Conservation (phyloP, 139 green algal species). For the Dunaliella sp. region DNA sequence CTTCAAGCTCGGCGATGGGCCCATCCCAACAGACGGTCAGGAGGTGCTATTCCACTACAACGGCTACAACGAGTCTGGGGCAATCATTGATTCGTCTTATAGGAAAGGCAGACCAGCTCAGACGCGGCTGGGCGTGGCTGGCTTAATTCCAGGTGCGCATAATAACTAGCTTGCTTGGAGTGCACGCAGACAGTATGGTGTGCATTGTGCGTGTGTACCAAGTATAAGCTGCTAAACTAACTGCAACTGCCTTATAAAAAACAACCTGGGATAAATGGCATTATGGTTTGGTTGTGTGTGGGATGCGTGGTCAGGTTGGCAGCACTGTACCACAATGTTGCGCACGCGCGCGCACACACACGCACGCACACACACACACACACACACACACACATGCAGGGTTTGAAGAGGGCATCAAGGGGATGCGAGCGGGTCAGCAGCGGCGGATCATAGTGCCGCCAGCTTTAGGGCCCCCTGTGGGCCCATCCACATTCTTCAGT, state of each 20-base stretch:
- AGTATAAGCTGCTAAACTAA: too few relatives aligned
- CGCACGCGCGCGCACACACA: too few relatives aligned
- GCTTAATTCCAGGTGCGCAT: constrained; percentile 90
- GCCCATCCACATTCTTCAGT: constrained; percentile 96
- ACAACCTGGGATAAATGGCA: too few relatives aligned
- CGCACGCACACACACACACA: too few relatives aligned
- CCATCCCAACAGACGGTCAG: constrained; percentile 75
- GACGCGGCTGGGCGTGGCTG: constrained; percentile 83
- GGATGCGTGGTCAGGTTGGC: too few relatives aligned
- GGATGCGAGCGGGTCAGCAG: constrained; percentile 86
- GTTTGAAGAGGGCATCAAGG: constrained; percentile 87
- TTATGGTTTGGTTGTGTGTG: too few relatives aligned
- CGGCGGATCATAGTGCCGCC: constrained; percentile 91
- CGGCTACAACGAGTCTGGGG: constrained; percentile 94
- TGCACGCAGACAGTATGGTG: too few relatives aligned
- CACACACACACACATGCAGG: constrained; percentile 48
- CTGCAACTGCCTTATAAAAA: too few relatives aligned
- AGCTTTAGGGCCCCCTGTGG: constrained; percentile 92
- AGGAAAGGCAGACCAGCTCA: constrained; percentile 73
- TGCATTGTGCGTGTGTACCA: too few relatives aligned
- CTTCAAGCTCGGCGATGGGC: constrained; percentile 60
- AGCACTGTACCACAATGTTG: too few relatives aligned
- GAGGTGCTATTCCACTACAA: constrained; percentile 89
- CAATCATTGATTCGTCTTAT: constrained; percentile 90
- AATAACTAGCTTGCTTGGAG: not conserved